Evolutionary conservation across 2,329 filamentous ascomycete genomes (phyloP).

Genomic region (Colletotrichum destructivum): DNA sequence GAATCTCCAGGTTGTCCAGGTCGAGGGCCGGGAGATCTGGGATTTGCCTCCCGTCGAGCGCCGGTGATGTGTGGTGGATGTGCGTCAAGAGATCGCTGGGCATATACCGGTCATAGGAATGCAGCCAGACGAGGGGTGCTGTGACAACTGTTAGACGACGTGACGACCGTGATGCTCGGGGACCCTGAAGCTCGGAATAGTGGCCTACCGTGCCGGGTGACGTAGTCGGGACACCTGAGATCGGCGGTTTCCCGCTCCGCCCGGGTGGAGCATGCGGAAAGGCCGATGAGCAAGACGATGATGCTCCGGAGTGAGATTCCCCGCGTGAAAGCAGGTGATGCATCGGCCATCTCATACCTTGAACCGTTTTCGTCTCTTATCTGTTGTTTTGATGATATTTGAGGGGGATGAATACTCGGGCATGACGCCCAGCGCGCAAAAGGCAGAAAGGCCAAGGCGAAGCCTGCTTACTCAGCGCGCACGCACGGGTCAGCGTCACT

Average conservation of each 20-base stretch:
- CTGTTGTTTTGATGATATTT: background rate
- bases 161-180: background rate
- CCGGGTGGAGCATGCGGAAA: slow-evolving; percentile 18
- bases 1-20: slow-evolving; percentile 48
- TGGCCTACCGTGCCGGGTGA: slow-evolving; percentile 49
- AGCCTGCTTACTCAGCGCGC: slow-evolving; percentile 28
- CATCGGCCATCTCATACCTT: slow-evolving; percentile 11
- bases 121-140: slow-evolving; percentile 52
- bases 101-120: slow-evolving; percentile 50
- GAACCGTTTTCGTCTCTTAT: background rate
- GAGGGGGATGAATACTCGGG: background rate
- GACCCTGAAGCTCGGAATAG: background rate
- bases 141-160: background rate
- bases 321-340: slow-evolving; percentile 14
- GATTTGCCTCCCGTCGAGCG: slow-evolving; percentile 41
- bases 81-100: slow-evolving; percentile 50
- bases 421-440: background rate
- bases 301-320: background rate
- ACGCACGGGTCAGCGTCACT: slow-evolving; percentile 1
- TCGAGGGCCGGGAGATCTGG: slow-evolving; percentile 43
- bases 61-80: slow-evolving; percentile 49
- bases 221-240: slow-evolving; percentile 48
- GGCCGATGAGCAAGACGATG: slow-evolving; percentile 16
- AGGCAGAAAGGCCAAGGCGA: slow-evolving; percentile 4
- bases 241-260: slow-evolving; percentile 30